phyloP scores from a whole-genome alignment of 352 stramenopile genomes.

The Phytopythium ostracodes region DNA sequence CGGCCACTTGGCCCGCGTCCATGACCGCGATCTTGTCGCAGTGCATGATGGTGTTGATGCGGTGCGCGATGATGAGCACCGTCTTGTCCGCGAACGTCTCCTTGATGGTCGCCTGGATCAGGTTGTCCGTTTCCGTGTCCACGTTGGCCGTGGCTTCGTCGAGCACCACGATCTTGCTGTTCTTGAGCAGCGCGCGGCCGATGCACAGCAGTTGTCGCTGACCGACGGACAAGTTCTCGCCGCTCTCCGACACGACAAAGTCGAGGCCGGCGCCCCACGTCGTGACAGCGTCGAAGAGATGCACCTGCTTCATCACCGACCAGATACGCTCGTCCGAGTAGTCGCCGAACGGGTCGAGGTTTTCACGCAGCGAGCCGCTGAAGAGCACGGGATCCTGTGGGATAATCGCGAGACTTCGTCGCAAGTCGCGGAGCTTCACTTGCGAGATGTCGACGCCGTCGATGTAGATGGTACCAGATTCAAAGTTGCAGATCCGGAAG shows the following conservation, averaged over 20 bases:
- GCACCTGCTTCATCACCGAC: slow-evolving; percentile 53
- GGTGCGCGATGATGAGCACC: slow-evolving; percentile 92
- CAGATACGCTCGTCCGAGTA: slow-evolving; percentile 67
- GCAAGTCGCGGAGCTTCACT: slow-evolving; percentile 30
- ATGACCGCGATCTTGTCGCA: slow-evolving; percentile 90
- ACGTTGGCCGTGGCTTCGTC: slow-evolving; percentile 95
- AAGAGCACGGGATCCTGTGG: slow-evolving; percentile 89
- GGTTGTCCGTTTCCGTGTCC: slow-evolving; percentile 68
- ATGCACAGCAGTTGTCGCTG: slow-evolving; percentile 96
- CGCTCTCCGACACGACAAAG: slow-evolving; percentile 85
- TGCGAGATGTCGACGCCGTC: slow-evolving; percentile 74
- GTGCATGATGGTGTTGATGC: slow-evolving; percentile 94
- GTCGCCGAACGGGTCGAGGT: slow-evolving; percentile 88
- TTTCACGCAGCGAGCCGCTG: slow-evolving; percentile 80
- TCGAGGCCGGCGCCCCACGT: slow-evolving; percentile 63
- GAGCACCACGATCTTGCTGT: slow-evolving; percentile 88
- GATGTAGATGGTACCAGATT: slow-evolving; percentile 73
- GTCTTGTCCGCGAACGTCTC: slow-evolving; percentile 88
- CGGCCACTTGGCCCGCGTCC: slow-evolving; percentile 80
- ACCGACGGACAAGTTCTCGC: slow-evolving; percentile 94
- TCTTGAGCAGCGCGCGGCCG: slow-evolving; percentile 88
- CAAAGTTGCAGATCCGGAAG: slow-evolving; percentile 41
- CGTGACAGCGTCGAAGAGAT: slow-evolving; percentile 58
- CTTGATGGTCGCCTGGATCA: slow-evolving; percentile 74
- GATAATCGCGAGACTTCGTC: slow-evolving; percentile 41